Evolutionary conservation across 495 filamentous ascomycete genomes (phyloP).

Genomic region (Lasiosphaeriaceae sp.): DNA sequence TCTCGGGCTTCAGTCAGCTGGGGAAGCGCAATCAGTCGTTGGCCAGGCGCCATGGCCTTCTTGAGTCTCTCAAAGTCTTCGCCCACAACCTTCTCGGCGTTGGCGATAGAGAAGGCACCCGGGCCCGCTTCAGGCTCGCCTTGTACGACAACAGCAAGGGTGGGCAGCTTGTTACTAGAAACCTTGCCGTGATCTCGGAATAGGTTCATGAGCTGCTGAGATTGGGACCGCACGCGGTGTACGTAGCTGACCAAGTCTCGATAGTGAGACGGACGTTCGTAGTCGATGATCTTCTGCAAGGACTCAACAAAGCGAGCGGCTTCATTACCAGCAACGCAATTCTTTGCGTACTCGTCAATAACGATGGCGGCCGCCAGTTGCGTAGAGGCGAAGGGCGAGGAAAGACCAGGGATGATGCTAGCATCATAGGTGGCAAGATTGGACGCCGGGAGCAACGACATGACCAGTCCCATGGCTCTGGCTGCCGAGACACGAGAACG

Average conservation of each 20-base stretch:
- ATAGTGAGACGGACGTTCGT: slow-evolving; percentile 75
- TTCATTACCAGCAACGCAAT: slow-evolving; percentile 36
- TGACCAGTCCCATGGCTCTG: slow-evolving; percentile 72
- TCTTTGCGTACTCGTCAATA: slow-evolving; percentile 81
- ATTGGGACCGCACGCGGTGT: slow-evolving; percentile 83
- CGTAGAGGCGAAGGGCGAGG: slow-evolving; percentile 72
- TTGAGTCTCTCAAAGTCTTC: slow-evolving; percentile 84
- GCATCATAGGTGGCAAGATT: slow-evolving; percentile 49
- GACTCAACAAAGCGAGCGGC: slow-evolving; percentile 47
- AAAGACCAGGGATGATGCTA: slow-evolving; percentile 58
- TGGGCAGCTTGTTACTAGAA: slow-evolving; percentile 64
- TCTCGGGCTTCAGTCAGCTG: slow-evolving; percentile 69
- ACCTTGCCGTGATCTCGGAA: slow-evolving; percentile 87
- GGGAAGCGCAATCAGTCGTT: slow-evolving; percentile 73
- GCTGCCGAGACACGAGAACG: slow-evolving; percentile 85
- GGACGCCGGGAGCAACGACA: slow-evolving; percentile 55
- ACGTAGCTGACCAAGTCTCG: slow-evolving; percentile 84
- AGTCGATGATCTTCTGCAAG: slow-evolving; percentile 71
- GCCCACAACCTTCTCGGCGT: slow-evolving; percentile 79
- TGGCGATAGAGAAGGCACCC: slow-evolving; percentile 80
- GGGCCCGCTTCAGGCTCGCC: slow-evolving; percentile 86
- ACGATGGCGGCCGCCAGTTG: slow-evolving; percentile 80
- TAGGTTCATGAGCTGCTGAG: slow-evolving; percentile 79
- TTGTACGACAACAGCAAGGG: slow-evolving; percentile 83
- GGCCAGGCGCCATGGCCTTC: slow-evolving; percentile 75